Percentiles rank a stretch among this genome's conserved stretches.
These are phyloP conservation scores for Eucalyptus sp. DNA, from an alignment of 345 rosid genomes.

Conservation along the genomic window DNA sequence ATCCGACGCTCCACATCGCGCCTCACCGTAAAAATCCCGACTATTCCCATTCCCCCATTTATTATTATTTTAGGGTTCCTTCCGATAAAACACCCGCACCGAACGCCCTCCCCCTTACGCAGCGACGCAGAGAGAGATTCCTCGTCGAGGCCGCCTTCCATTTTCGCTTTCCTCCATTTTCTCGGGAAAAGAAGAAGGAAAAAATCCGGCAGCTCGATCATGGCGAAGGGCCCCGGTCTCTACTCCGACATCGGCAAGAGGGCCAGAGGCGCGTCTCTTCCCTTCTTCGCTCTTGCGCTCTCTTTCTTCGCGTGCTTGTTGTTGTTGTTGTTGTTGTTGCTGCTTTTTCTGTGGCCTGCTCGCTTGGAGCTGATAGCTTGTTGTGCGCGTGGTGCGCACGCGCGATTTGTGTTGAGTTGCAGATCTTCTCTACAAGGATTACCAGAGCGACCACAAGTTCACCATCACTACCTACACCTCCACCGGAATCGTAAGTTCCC, in stretches of 20 bases:
- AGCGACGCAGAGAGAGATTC: not conserved
- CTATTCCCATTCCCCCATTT: not conserved
- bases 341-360: not conserved
- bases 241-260: slow-evolving; percentile 90
- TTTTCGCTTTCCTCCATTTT: not conserved
- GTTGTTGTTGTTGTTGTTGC: not conserved
- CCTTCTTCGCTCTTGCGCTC: not conserved
- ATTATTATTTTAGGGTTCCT: not conserved
- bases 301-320: not conserved
- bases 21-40: not conserved
- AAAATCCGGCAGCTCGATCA: slow-evolving; percentile 10
- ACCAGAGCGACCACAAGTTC: slow-evolving; percentile 87
- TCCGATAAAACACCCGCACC: not conserved
- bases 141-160: not conserved
- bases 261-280: slow-evolving; percentile 52
- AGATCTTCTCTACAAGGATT: slow-evolving; percentile 92
- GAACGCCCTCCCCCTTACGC: not conserved
- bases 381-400: not conserved
- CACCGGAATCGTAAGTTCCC: slow-evolving; percentile 59
- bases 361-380: not conserved
- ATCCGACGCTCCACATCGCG: slow-evolving; percentile 13
- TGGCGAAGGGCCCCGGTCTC: slow-evolving; percentile 95
- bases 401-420: not conserved
- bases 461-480: slow-evolving; percentile 67
- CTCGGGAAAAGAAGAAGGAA: not conserved